These are phyloP conservation scores for Miamiensis avidus DNA, from an alignment of 169 alveolate genomes.

Conservation along the genomic window DNA sequence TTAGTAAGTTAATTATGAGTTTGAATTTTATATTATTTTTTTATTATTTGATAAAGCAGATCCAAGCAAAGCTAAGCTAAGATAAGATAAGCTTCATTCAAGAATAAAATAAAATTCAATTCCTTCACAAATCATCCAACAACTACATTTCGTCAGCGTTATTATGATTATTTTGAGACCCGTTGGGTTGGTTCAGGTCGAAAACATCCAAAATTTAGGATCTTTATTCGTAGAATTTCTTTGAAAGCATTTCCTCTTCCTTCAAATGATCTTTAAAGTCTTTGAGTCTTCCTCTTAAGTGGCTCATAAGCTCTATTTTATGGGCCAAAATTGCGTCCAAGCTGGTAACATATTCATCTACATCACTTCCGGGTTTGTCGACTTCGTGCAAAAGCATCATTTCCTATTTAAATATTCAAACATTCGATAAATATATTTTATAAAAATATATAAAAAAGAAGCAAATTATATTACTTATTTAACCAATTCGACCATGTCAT, in stretches of 20 bases:
- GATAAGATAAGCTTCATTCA: too few relatives aligned
- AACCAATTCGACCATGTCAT: slow-evolving; percentile 80
- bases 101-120: too few relatives aligned
- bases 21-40: too few relatives aligned
- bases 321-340: slow-evolving; percentile 17
- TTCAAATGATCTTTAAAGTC: slow-evolving; percentile 44
- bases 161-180: not conserved
- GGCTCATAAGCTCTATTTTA: slow-evolving; percentile 12
- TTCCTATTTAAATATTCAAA: slow-evolving; percentile 43
- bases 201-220: slow-evolving; percentile 45
- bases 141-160: slow-evolving; percentile 26
- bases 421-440: not conserved
- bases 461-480: slow-evolving; percentile 39
- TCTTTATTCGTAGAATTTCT: slow-evolving; percentile 41
- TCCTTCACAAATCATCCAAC: slow-evolving; percentile 5
- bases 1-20: too few relatives aligned
- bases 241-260: slow-evolving; percentile 50
- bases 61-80: too few relatives aligned
- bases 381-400: slow-evolving; percentile 82
- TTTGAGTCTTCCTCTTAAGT: slow-evolving; percentile 27
- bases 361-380: slow-evolving; percentile 90
- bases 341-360: slow-evolving; percentile 70
- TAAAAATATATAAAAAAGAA: not conserved
- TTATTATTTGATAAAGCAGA: too few relatives aligned
- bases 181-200: slow-evolving; percentile 16